Evolutionary conservation across 768 basidiomycete species (phyloP), one percentile per base, ranked within the genome.

Genomic region (Lepiota subincarnata): DNA sequence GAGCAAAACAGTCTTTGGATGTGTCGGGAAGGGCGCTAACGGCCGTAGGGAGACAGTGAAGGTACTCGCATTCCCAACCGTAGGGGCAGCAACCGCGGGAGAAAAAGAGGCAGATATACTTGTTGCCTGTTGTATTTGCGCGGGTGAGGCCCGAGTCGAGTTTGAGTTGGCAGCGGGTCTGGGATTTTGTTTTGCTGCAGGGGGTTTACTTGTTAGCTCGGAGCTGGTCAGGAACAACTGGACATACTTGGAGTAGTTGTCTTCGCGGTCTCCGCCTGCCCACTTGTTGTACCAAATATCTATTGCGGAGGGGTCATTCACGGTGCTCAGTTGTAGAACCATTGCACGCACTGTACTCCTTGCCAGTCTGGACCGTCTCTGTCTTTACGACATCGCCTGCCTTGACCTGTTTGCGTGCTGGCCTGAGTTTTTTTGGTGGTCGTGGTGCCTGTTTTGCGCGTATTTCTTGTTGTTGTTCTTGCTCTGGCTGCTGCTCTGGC

Each of bases 271-370:
- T 52, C 96, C 97, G 50, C 97, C 97, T n/a, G 97, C 97, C 96
- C 96, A 98, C 73, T 97, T 96, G 71, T 98, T 94, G 68, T 96
- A 98, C 96, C 97, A 99, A 48, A 96, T 89, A 70, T 99, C 90
- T 89, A 55, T 39, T 38, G 28, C 50, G 48, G 59, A 59, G 58
- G 31, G 49, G 31, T 47, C 10, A 56, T 36, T 14, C 14, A 28
- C 38, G 26, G 3, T 24, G 40, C 34, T 36, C 39, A 42, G 16
- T 39, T 3, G 41, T 38, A 7, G 14, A 26, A 24, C 24, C 10
- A 34, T 11, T 20, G 14, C 10, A 82, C 88, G 62, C 61, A 95
- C 94, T 98, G 73, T 96, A 97, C 67, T 97, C 94, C 68, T 96
- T 96, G 45, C 94, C 94, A 0, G 92, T 92, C 69, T 98, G 94